A percentile compares a stretch with the other conserved stretches of the same genome.
phyloP scores from a whole-genome alignment of 805 yeast species.

The Tetrapisispora pingtungensis region DNA sequence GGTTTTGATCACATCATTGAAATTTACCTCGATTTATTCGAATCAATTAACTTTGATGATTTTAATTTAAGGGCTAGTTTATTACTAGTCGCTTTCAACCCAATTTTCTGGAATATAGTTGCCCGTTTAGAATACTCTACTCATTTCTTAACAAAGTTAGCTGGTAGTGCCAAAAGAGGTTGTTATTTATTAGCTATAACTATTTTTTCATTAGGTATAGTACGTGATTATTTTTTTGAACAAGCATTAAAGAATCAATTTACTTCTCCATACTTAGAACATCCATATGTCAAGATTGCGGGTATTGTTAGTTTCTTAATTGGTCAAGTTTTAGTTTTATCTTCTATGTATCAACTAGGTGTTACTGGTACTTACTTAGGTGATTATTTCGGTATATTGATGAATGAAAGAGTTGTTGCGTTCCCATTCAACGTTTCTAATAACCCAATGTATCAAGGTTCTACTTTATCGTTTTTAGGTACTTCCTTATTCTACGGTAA shows the following conservation, averaged over 20 bases:
- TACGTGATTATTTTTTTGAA: conserved; percentile 68
- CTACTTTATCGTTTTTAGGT: conserved; percentile 81
- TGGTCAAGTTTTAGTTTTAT: conserved; percentile 73
- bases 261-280: conserved; percentile 42
- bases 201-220: conserved; percentile 76
- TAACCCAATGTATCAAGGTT: conserved; percentile 97
- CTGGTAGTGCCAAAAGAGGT: conserved; percentile 61
- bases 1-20: conserved; percentile 5
- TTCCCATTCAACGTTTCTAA: conserved; percentile 88
- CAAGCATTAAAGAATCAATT: conserved; percentile 66
- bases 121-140: conserved; percentile 82
- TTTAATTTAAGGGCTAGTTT: conserved; percentile 36
- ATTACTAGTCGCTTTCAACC: conserved; percentile 75
- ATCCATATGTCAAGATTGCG: conserved; percentile 34
- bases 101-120: conserved; percentile 88
- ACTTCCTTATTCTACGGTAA: conserved; percentile 81
- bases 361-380: conserved; percentile 95
- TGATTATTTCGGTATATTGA: conserved; percentile 92
- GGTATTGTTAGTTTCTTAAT: conserved; percentile 48
- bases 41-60: conserved; percentile 14
- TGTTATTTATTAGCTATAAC: conserved; percentile 77
- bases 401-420: conserved; percentile 78
- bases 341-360: conserved; percentile 88
- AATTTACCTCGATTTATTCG: conserved; percentile 7
- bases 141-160: conserved; percentile 61